Evolutionary conservation across 176 grass and related monocot genomes (phyloP), one percentile per base, ranked within the genome.

Genomic region (Carex pumila): DNA sequence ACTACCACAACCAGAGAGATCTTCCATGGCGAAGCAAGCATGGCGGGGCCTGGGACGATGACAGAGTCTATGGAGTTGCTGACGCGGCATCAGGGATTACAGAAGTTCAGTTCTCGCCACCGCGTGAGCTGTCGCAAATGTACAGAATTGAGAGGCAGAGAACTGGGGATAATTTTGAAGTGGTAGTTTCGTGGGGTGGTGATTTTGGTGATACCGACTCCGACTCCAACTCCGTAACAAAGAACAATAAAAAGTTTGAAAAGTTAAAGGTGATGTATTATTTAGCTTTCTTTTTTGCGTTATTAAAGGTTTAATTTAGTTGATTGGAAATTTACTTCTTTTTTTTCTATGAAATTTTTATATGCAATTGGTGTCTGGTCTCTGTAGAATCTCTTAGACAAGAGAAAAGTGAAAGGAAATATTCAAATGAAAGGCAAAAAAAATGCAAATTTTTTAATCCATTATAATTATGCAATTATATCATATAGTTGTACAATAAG

Each of bases 231-330:
- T 39, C 37, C 11, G 19, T 5, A 10, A 82, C 39, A 29, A 86
- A 39, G 54, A 73, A 57, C 22, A 68, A 86, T 29, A 94, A 79
- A 88, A 88, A 92, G 62, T 21, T 91, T 0, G 88, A 91, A 67
- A 91, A 74, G 81, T 90, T 94, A 70, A 94, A 88, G 92, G 95
- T 94, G 69, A 88, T 87, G 15, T 12, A 19, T 54, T 15, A 1
- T 59, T n/a, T n/a, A n/a, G n/a, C n/a, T n/a, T n/a, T n/a, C n/a
- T n/a, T n/a, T n/a, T n/a, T n/a, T n/a, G n/a, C 1, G 53, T 1
- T 55, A 55, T 14, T 55, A 55, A 14, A 55, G 53, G 13, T 13
- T 14, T 17, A 58, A 15, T n/a, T n/a, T n/a, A n/a, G n/a, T 17
- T 58, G 17, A 58, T 58, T 58, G 55, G 55, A 58, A 58, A 58